These are phyloP conservation scores for Physcomitrellopsis africana DNA, from an alignment of 225 moss, liverwort and hornwort genomes.

Conservation along the genomic window DNA sequence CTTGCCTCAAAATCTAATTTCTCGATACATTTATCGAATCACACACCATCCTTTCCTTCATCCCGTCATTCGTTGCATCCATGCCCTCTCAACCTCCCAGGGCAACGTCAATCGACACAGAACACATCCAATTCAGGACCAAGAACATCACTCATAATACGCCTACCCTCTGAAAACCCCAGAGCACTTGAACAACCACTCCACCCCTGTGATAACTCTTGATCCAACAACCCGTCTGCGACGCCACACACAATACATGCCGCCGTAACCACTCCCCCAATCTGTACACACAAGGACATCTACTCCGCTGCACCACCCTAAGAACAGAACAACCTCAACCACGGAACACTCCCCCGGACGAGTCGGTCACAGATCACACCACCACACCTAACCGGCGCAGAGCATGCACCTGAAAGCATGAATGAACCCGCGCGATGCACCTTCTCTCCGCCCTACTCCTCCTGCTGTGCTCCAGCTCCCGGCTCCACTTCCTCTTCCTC, in stretches of 20 bases:
- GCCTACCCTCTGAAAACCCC: neutral
- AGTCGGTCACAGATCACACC: conserved; percentile 3
- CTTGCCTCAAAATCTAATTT: neutral
- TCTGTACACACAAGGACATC: conserved; percentile 1
- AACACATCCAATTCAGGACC: neutral
- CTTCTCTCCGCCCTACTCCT: neutral
- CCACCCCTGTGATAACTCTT: neutral
- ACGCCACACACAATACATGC: neutral
- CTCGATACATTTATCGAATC: neutral
- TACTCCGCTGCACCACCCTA: neutral
- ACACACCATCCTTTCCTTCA: neutral
- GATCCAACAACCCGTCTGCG: conserved; percentile 21
- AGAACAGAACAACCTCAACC: neutral
- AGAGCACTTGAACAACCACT: neutral
- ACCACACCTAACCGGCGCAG: neutral
- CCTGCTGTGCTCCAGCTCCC: neutral
- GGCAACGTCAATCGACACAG: neutral
- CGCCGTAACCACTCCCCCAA: neutral
- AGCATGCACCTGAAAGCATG: conserved; percentile 48
- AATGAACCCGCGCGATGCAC: conserved; percentile 28
- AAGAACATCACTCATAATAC: conserved; percentile 9
- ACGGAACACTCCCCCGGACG: neutral
- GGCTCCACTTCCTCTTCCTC: neutral
- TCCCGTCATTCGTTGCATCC: conserved; percentile 9
- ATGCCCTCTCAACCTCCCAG: conserved; percentile 15